These are phyloP conservation scores for Hypoxylon sp. DNA, from an alignment of 2,329 filamentous ascomycete genomes.

Conservation along the genomic window DNA sequence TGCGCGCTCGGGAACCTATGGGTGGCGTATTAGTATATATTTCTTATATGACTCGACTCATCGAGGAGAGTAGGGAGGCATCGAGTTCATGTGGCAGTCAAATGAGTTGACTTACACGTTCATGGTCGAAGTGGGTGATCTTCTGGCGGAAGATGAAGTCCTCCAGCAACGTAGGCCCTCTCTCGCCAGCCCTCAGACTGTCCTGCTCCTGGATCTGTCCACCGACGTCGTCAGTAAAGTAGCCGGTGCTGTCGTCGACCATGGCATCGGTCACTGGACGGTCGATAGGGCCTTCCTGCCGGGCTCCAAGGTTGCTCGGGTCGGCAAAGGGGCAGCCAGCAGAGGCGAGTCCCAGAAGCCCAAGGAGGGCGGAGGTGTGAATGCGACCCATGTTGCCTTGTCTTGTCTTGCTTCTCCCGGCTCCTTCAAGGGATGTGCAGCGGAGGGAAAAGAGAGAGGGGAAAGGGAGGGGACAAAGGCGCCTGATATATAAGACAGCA, in stretches of 20 bases:
- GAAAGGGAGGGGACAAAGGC: background rate
- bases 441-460: background rate
- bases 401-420: background rate
- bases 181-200: conserved; percentile 70
- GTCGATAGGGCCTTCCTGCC: conserved; percentile 33
- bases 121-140: conserved; percentile 66
- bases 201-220: conserved; percentile 72
- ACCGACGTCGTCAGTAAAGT: conserved; percentile 71
- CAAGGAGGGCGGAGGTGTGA: conserved; percentile 36
- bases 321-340: conserved; percentile 47
- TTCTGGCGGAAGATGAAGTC: conserved; percentile 71
- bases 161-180: conserved; percentile 67
- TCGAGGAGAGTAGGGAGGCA: too few relatives aligned
- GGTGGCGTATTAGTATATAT: conserved; percentile 25
- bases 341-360: conserved; percentile 40
- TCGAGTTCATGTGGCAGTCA: background rate
- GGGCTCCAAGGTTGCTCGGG: conserved; percentile 40
- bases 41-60: background rate
- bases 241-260: conserved; percentile 62
- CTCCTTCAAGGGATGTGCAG: conserved; percentile 8
- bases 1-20: conserved; percentile 45
- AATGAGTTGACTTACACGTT: conserved; percentile 54
- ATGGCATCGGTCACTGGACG: conserved; percentile 48
- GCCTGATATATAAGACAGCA: conserved; percentile 4
- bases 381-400: conserved; percentile 39